Base-by-base conservation (phyloP, 805 yeast species). In the Candida krabiensis region DNA sequence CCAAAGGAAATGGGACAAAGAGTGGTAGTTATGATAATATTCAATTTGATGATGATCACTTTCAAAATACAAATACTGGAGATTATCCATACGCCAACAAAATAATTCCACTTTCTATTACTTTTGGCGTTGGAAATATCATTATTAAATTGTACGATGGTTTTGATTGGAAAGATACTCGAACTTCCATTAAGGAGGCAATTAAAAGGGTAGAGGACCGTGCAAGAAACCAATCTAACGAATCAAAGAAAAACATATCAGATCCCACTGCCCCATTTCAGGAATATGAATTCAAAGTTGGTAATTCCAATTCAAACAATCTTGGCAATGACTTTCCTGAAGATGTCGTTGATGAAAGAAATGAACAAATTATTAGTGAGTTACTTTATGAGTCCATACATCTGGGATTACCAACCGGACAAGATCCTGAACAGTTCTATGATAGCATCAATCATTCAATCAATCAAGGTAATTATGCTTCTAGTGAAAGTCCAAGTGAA, bases 161-260 rank as follows among this genome's bases (percentile, higher is more conserved):
- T 0, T 93, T 82, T 55, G 98, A 93, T 52, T 89, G 97, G 95
- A 75, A 74, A 38, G 76, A 77, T 29, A 88, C 98, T 0, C 71
- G 95, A 40, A 69, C 68, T 17, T 69, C 80, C 0, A 81, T 93
- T 19, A 66, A 69, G 9, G 74, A 71, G n/a, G 84, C 86, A 0
- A 80, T 90, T 0, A 74, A 73, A 37, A 63, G 75, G 9, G 75
- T 87, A 6, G 88, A 83, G 47, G 66, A 60, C 5, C 69, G 66
- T 28, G 80, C 74, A 5, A 37, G 34, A 15, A 26, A 23, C n/a
- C 43, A 46, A 19, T 29, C 38, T 27, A 21, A 24, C 18, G 47
- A 41, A 23, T 14, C 14, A 13, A 26, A 35, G n/a, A 17, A 15
- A 9, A 17, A 13, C 17, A 14, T 13, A 9, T 6, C 12, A 11